Conservation (phyloP, 352 stramenopile species). For the Phytophthora melonis region DNA sequence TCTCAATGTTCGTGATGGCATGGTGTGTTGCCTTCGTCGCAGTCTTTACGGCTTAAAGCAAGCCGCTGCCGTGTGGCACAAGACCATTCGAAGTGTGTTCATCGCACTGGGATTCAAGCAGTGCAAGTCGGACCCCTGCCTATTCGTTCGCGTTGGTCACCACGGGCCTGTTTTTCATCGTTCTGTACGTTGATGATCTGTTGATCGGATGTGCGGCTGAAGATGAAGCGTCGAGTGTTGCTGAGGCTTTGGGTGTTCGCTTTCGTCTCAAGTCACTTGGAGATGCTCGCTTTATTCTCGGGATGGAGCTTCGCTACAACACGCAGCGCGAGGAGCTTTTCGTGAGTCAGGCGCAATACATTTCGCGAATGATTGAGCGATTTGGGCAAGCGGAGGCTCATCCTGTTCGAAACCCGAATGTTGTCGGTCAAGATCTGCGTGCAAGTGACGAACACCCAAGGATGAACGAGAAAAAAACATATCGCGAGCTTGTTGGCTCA, state of each 20-base stretch:
- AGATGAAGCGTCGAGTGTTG: not conserved
- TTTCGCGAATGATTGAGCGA: too few relatives aligned
- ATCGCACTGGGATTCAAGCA: not conserved
- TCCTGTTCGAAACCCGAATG: constrained; percentile 6
- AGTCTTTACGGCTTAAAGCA: constrained; percentile 54
- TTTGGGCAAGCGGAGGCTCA: constrained; percentile 7
- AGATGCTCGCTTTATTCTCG: constrained; percentile 1
- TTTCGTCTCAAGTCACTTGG: constrained; percentile 29
- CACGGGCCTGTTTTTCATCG: not conserved
- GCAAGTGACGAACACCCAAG: constrained; percentile 4
- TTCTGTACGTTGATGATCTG: constrained; percentile 20
- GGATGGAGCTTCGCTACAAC: not conserved
- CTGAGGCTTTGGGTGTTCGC: not conserved
- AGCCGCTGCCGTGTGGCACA: constrained; percentile 32
- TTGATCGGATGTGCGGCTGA: constrained; percentile 8
- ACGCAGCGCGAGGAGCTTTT: too few relatives aligned
- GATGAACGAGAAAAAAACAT: constrained; percentile 5
- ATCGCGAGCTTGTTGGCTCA: constrained; percentile 16
- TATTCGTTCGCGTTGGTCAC: not conserved
- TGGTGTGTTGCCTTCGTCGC: constrained; percentile 36
- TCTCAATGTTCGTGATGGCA: constrained; percentile 13
- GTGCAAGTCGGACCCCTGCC: constrained; percentile 8
- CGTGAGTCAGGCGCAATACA: too few relatives aligned
- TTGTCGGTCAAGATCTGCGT: constrained; percentile 7
- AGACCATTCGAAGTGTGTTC: constrained; percentile 27